Evolutionary conservation across 768 basidiomycete species (phyloP).

Genomic region (Lactifluus volemus): DNA sequence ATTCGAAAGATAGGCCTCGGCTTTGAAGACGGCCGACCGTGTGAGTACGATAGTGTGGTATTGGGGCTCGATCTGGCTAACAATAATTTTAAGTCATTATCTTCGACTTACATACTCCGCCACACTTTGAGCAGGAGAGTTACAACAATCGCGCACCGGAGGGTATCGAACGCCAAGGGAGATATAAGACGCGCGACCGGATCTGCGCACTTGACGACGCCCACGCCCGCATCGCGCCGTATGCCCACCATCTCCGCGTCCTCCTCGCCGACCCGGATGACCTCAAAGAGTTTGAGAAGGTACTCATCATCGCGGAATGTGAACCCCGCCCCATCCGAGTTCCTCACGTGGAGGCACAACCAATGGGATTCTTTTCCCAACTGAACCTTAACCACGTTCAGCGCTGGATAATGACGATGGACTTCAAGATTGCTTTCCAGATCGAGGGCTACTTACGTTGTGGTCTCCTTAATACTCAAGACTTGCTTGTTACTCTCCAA

Average conservation of each 20-base stretch:
- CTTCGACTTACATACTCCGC: constrained; percentile 34
- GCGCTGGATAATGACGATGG: constrained; percentile 36
- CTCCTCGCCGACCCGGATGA: constrained; percentile 45
- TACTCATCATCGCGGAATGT: constrained; percentile 45
- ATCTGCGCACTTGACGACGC: constrained; percentile 49
- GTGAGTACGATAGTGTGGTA: not conserved
- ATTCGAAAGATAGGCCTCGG: constrained; percentile 17
- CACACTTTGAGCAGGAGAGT: constrained; percentile 49
- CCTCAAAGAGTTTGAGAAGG: constrained; percentile 40
- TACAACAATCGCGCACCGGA: constrained; percentile 45
- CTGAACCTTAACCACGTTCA: constrained; percentile 40
- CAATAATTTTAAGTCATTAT: not conserved
- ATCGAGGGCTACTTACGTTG: constrained; percentile 62
- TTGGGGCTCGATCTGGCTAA: not conserved
- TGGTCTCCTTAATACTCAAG: constrained; percentile 49
- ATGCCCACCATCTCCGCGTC: constrained; percentile 62
- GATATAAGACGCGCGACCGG: constrained; percentile 43
- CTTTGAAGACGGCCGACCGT: constrained; percentile 5
- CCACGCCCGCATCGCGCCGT: constrained; percentile 55
- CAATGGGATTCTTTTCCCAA: constrained; percentile 41
- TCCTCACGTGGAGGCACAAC: constrained; percentile 38
- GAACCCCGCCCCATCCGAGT: constrained; percentile 23
- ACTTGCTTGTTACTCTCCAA: constrained; percentile 39
- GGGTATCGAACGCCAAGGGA: constrained; percentile 28
- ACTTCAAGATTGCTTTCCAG: constrained; percentile 71